Evolutionary conservation across 179 eudicot species (phyloP).

Genomic region (Patellifolia procumbens): DNA sequence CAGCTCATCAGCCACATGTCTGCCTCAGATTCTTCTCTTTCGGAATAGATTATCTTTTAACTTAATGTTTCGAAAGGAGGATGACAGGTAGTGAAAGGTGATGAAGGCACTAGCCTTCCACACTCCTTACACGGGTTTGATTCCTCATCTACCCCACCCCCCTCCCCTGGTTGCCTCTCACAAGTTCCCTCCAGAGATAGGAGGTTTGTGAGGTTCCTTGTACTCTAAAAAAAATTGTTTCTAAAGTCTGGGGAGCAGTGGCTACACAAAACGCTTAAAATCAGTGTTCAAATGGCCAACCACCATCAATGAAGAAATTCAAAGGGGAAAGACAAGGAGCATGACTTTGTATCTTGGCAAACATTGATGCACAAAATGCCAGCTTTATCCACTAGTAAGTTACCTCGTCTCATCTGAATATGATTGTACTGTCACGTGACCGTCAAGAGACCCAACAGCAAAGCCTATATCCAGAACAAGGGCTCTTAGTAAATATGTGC

Average conservation of each 20-base stretch:
- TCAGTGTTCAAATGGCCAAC: neutral
- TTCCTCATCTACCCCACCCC: too few species aligned
- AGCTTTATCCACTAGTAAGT: conserved; percentile 25
- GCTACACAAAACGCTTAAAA: neutral
- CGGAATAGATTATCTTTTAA: neutral
- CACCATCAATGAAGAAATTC: conserved; percentile 4
- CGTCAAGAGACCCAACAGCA: conserved; percentile 82
- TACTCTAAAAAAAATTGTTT: too few species aligned
- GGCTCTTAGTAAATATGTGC: neutral
- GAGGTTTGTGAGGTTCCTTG: too few species aligned
- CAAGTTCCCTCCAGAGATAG: too few species aligned
- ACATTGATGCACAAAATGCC: neutral
- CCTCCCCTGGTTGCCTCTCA: too few species aligned
- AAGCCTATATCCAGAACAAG: conserved; percentile 38
- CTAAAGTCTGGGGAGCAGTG: neutral
- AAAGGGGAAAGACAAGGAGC: neutral
- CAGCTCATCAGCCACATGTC: neutral
- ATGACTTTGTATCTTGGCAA: neutral
- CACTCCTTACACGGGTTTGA: too few species aligned
- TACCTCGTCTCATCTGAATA: conserved; percentile 59
- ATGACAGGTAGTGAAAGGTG: too few species aligned
- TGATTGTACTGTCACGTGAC: conserved; percentile 68
- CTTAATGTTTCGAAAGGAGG: neutral
- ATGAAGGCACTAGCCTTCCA: too few species aligned
- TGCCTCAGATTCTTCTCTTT: neutral